These are phyloP conservation scores for Solanum neorickii DNA, from an alignment of 257 asterid genomes.

Conservation along the genomic window DNA sequence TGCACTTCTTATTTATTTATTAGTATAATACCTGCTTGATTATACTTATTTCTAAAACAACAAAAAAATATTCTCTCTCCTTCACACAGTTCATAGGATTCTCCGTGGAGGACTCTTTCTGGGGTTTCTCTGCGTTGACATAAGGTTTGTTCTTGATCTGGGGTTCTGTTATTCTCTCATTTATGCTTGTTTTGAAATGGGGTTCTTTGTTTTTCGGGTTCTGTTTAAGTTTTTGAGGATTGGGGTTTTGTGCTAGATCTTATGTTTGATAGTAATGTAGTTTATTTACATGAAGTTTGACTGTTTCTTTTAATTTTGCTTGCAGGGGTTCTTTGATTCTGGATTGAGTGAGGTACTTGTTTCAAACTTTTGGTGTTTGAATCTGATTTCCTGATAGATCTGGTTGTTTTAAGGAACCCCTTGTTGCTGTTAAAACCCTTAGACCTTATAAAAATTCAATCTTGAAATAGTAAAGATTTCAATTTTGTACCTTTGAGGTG, in stretches of 20 bases:
- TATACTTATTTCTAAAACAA: not conserved
- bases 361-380: not conserved
- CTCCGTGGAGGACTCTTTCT: not conserved
- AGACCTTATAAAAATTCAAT: not conserved
- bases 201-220: not conserved
- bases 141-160: slow-evolving; percentile 1
- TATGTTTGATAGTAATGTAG: not conserved
- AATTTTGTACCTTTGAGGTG: not conserved
- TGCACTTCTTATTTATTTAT: not conserved
- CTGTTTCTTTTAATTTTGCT: not conserved
- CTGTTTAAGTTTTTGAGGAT: not conserved
- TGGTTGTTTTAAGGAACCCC: not conserved
- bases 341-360: not conserved
- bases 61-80: not conserved
- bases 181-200: not conserved
- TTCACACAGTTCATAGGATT: not conserved
- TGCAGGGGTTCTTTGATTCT: not conserved
- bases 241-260: not conserved
- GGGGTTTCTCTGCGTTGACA: not conserved
- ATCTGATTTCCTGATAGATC: not conserved
- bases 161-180: not conserved
- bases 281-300: not conserved
- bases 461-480: not conserved
- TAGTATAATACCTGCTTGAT: not conserved
- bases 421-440: not conserved